These are phyloP conservation scores for Diutina siamensis DNA, from an alignment of 1,139 yeast species.

Conservation along the genomic window DNA sequence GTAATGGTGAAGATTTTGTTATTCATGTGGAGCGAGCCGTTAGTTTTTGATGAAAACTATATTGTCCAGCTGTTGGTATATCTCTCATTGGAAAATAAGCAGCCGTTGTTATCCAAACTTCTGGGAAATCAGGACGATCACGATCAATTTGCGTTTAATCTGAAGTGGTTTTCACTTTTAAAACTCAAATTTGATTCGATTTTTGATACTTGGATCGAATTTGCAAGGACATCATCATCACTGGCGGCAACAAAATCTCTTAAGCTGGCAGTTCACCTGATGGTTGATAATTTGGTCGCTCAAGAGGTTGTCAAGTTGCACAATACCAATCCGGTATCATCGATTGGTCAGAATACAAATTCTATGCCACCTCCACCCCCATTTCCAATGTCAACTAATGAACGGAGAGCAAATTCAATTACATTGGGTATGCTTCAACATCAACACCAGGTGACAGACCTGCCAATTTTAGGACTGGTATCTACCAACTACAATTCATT, in stretches of 20 bases:
- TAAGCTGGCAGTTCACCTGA: neutral
- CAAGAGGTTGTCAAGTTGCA: neutral
- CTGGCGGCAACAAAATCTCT: neutral
- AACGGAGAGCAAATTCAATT: neutral
- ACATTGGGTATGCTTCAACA: constrained; percentile 5
- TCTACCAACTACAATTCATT: constrained; percentile 1
- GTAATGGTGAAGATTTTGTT: constrained; percentile 22
- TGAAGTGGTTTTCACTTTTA: neutral
- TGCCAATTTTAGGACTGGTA: neutral
- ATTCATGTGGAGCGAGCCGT: constrained; percentile 3
- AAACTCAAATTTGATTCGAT: neutral
- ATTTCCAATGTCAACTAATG: neutral
- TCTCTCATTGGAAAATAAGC: constrained; percentile 1
- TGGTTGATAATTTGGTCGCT: neutral
- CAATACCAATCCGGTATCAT: neutral
- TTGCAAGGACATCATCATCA: neutral
- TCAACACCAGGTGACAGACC: neutral
- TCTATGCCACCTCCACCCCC: neutral
- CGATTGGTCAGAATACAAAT: neutral
- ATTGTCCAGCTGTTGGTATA: constrained; percentile 2
- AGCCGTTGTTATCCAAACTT: neutral
- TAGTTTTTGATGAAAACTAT: constrained; percentile 3
- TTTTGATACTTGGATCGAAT: constrained; percentile 4
- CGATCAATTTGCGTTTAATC: neutral
- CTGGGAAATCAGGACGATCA: neutral